These are phyloP conservation scores for Zopfia rhizophila DNA, from an alignment of 2,329 filamentous ascomycete genomes.

Conservation along the genomic window DNA sequence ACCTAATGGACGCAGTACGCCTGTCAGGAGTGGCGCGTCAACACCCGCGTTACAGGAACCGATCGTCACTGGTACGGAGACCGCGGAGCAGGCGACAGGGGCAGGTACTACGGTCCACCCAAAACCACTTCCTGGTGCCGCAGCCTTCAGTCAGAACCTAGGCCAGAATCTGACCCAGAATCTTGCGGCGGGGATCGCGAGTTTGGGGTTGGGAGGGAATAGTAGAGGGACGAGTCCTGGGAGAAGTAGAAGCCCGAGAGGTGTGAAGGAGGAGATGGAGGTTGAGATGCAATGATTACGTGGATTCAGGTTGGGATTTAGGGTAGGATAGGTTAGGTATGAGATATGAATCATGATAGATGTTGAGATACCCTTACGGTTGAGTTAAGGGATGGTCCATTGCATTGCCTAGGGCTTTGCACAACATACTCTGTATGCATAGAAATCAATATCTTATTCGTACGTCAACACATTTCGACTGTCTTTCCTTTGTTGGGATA, in stretches of 20 bases:
- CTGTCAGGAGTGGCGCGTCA: slow-evolving; percentile 22
- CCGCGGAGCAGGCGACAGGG: slow-evolving; percentile 43
- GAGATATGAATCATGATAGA: no score
- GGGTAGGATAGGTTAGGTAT: no score
- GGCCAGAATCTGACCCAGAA: slow-evolving; percentile 36
- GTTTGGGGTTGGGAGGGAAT: slow-evolving; percentile 36
- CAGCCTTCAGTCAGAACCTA: slow-evolving; percentile 38
- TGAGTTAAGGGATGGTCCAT: no score
- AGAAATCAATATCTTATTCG: no score
- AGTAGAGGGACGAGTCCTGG: slow-evolving; percentile 29
- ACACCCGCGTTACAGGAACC: slow-evolving; percentile 43
- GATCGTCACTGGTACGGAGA: slow-evolving; percentile 48
- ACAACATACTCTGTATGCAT: no score
- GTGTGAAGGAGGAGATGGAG: slow-evolving; percentile 39
- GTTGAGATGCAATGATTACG: slow-evolving; percentile 49
- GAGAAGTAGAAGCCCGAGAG: slow-evolving; percentile 33
- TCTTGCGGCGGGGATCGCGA: slow-evolving; percentile 43
- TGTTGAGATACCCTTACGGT: no score
- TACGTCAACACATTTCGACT: no score
- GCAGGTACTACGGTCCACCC: slow-evolving; percentile 39
- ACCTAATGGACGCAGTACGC: slow-evolving; percentile 33
- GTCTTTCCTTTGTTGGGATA: no score
- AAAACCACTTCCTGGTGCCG: slow-evolving; percentile 34
- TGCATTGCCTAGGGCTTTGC: no score
- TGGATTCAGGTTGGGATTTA: no score